These are phyloP conservation scores for Nemania sp. DNA, from an alignment of 2,329 filamentous ascomycete genomes.

Conservation along the genomic window DNA sequence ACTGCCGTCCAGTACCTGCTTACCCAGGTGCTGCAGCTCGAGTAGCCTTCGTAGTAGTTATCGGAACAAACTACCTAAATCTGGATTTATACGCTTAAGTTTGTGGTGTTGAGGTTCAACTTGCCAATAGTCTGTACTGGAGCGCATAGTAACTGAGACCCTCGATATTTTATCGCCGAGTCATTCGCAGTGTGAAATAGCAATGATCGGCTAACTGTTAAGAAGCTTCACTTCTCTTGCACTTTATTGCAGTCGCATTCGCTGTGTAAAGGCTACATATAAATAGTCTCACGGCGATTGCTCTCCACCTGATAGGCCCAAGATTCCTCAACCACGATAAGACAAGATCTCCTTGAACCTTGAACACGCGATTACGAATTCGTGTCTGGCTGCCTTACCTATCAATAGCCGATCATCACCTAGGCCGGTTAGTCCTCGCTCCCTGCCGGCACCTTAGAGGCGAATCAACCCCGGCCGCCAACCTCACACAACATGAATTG, in stretches of 20 bases:
- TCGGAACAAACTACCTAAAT: background rate
- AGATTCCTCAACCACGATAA: background rate
- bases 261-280: background rate
- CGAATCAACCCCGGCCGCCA: background rate
- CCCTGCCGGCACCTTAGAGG: too few species aligned
- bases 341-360: background rate
- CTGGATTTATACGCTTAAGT: background rate
- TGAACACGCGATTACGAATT: background rate
- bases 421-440: too few species aligned
- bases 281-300: background rate
- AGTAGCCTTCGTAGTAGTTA: background rate
- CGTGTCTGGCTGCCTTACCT: too few species aligned
- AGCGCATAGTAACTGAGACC: background rate
- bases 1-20: background rate
- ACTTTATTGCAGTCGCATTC: too few species aligned
- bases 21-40: background rate
- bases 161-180: conserved; percentile 8
- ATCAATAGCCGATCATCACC: too few species aligned
- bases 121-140: background rate
- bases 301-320: background rate
- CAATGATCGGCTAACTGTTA: too few species aligned
- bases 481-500: conserved; percentile 5
- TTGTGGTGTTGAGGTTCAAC: background rate
- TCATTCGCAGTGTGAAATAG: background rate
- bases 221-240: too few species aligned